Conservation (phyloP, 306 rosid genomes). For the Herpetospermum pedunculosum region DNA sequence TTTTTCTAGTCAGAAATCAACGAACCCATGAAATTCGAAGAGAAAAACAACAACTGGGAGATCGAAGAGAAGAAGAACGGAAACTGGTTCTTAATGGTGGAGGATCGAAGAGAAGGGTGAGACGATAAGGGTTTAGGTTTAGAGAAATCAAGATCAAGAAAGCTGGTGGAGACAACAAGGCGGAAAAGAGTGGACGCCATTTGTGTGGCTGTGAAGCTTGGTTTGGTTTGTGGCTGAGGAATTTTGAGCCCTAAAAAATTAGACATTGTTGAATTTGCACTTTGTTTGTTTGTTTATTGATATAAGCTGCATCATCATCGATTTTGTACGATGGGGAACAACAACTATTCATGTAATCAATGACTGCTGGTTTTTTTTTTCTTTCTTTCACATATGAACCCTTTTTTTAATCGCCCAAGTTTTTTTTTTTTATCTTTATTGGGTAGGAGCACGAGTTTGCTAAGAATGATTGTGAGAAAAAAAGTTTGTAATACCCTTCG, state of each 20-base stretch:
- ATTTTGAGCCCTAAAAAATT: background rate
- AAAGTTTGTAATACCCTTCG: too few species aligned
- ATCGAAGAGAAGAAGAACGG: background rate
- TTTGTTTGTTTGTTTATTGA: background rate
- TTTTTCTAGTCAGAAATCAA: background rate
- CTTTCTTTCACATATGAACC: too few species aligned
- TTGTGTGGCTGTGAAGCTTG: constrained; percentile 25
- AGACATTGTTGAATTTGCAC: background rate
- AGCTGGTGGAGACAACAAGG: background rate
- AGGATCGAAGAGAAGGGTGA: constrained; percentile 10
- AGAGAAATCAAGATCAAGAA: constrained; percentile 2
- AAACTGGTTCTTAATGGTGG: constrained; percentile 10
- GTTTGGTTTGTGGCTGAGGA: background rate
- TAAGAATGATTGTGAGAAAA: too few species aligned
- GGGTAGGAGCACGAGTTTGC: too few species aligned
- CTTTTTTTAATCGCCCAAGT: too few species aligned
- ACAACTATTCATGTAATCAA: background rate
- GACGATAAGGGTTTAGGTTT: constrained; percentile 26
- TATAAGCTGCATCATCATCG: background rate
- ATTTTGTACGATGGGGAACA: background rate
- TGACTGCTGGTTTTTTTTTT: background rate
- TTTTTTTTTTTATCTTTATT: too few species aligned
- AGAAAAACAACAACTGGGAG: background rate
- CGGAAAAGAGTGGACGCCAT: background rate
- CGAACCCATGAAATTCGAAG: background rate